A percentile compares a stretch with the other conserved stretches of the same genome.
Conservation (phyloP, 257 asterid species). For the Datura wrightii region DNA sequence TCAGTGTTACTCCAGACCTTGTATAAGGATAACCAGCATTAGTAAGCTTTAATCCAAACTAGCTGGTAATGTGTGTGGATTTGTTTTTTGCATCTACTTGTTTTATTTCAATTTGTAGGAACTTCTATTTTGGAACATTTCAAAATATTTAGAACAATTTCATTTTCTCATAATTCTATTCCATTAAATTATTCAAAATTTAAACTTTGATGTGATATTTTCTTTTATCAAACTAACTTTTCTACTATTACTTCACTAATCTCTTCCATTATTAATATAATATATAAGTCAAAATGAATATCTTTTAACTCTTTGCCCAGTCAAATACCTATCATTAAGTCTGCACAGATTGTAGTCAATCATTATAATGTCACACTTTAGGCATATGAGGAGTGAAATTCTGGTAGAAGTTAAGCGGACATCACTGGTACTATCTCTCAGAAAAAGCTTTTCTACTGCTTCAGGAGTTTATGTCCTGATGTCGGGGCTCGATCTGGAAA, state of each 20-base stretch:
- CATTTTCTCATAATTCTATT: not conserved
- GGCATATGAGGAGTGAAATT: not conserved
- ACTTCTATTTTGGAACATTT: not conserved
- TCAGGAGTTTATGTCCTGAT: slow-evolving; percentile 98
- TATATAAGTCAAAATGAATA: not conserved
- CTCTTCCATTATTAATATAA: not conserved
- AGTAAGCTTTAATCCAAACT: not conserved
- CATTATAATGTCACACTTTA: not conserved
- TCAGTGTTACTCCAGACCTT: not conserved
- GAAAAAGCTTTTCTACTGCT: slow-evolving; percentile 36
- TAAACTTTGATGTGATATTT: not conserved
- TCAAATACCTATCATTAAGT: not conserved
- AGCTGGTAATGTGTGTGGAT: not conserved
- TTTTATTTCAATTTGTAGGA: not conserved
- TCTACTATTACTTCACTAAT: not conserved
- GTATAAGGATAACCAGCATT: not conserved
- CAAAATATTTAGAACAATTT: not conserved
- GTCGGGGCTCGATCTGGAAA: slow-evolving; percentile 97
- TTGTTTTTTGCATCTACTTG: not conserved
- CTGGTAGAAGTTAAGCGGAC: not conserved
- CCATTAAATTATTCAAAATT: not conserved
- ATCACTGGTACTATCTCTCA: not conserved
- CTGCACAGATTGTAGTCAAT: not conserved
- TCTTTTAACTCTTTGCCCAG: not conserved
- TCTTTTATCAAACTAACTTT: not conserved